These are phyloP conservation scores for Pseudogymnoascus sp. DNA, from an alignment of 2,329 filamentous ascomycete genomes.

Conservation along the genomic window DNA sequence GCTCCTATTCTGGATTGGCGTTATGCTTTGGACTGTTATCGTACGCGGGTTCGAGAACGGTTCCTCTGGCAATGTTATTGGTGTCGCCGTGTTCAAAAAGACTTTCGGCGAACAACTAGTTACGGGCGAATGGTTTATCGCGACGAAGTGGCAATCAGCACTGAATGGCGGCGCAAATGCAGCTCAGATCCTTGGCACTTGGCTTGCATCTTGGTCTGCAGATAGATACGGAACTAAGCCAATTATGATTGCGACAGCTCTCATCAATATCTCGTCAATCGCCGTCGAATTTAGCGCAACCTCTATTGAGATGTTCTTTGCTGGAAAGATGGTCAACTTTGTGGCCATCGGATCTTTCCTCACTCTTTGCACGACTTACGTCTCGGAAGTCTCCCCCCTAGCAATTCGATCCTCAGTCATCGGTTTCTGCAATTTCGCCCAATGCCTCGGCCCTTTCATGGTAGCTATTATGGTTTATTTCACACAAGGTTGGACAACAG, in stretches of 20 bases:
- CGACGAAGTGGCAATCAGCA: conserved; percentile 36
- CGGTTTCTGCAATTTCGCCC: conserved; percentile 38
- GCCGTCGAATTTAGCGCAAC: conserved; percentile 27
- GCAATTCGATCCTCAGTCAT: conserved; percentile 29
- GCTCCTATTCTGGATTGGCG: background rate
- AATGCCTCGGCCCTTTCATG: conserved; percentile 38
- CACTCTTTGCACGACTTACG: conserved; percentile 38
- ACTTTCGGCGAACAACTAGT: conserved; percentile 33
- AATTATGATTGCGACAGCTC: conserved; percentile 16
- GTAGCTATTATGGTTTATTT: conserved; percentile 36
- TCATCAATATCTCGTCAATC: conserved; percentile 16
- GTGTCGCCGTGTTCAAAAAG: conserved; percentile 36
- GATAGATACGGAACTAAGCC: conserved; percentile 23
- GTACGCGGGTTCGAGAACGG: conserved; percentile 35
- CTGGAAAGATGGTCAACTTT: conserved; percentile 37
- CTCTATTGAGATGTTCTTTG: conserved; percentile 33
- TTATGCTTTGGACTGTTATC: conserved; percentile 28
- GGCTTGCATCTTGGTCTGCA: conserved; percentile 20
- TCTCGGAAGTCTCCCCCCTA: conserved; percentile 31
- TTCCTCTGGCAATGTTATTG: conserved; percentile 33
- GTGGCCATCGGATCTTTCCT: conserved; percentile 37
- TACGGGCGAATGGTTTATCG: conserved; percentile 31
- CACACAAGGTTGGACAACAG: conserved; percentile 30
- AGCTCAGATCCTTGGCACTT: conserved; percentile 21
- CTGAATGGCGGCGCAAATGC: conserved; percentile 36